Conservation (phyloP, 805 yeast genomes). For the Ogataea nitratoaversa region DNA sequence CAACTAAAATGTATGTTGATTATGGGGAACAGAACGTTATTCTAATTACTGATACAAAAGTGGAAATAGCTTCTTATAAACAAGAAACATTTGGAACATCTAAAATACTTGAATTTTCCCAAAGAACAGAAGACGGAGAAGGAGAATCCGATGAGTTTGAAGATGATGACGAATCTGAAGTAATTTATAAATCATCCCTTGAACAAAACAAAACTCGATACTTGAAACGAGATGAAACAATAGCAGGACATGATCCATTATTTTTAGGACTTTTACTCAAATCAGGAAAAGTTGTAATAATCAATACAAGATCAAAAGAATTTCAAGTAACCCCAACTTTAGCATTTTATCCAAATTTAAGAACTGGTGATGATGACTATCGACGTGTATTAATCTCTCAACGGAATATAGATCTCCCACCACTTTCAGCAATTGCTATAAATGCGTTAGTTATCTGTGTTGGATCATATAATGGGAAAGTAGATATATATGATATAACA, state of each 20-base stretch:
- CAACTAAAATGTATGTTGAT: slow-evolving; percentile 25
- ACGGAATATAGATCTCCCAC: slow-evolving; percentile 22
- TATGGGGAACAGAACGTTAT: slow-evolving; percentile 28
- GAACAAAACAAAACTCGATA: slow-evolving; percentile 19
- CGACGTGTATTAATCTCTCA: slow-evolving; percentile 9
- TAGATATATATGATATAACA: slow-evolving; percentile 38
- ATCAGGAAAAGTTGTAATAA: slow-evolving; percentile 38
- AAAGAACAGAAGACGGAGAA: slow-evolving; percentile 3
- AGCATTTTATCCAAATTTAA: slow-evolving; percentile 20
- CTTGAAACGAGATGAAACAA: slow-evolving; percentile 11
- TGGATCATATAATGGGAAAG: slow-evolving; percentile 40
- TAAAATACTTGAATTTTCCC: slow-evolving; percentile 4
- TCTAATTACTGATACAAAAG: slow-evolving; percentile 13
- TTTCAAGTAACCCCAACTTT: slow-evolving; percentile 17
- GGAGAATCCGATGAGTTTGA: not conserved
- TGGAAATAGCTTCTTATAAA: slow-evolving; percentile 21
- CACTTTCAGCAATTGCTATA: slow-evolving; percentile 25
- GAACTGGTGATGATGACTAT: slow-evolving; percentile 18
- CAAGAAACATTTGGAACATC: slow-evolving; percentile 3
- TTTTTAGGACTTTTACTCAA: slow-evolving; percentile 31
- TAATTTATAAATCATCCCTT: slow-evolving; percentile 20
- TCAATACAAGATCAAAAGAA: slow-evolving; percentile 36
- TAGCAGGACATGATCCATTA: slow-evolving; percentile 30
- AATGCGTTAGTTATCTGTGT: slow-evolving; percentile 30
- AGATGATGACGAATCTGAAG: not conserved